Evolutionary conservation across 2,329 filamentous ascomycete species (phyloP).

Genomic region (Talaromyces sp.): DNA sequence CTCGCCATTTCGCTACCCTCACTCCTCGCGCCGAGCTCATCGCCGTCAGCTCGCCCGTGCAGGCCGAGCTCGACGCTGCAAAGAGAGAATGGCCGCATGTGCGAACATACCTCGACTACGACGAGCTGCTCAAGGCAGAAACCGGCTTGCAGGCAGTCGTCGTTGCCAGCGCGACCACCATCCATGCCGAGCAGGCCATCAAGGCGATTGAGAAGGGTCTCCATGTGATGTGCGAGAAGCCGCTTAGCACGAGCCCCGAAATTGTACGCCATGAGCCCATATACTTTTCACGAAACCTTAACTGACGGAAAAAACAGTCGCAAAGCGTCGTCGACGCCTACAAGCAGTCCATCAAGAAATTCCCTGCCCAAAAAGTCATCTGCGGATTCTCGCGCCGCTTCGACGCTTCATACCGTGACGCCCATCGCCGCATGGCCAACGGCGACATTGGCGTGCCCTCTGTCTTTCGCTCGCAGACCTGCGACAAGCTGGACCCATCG

Average conservation of each 20-base stretch:
- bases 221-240: conserved; percentile 48
- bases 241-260: conserved; percentile 47
- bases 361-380: conserved; percentile 55
- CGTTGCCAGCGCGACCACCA: conserved; percentile 45
- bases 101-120: conserved; percentile 43
- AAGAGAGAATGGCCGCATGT: conserved; percentile 41
- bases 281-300: not conserved
- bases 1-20: conserved; percentile 31
- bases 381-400: conserved; percentile 58
- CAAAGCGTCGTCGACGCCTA: conserved; percentile 52
- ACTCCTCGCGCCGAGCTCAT: conserved; percentile 36
- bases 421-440: conserved; percentile 42
- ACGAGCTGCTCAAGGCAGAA: conserved; percentile 46
- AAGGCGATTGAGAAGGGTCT: conserved; percentile 45
- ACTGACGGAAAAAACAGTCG: conserved; percentile 33
- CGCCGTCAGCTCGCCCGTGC: conserved; percentile 33
- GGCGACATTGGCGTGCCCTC: conserved; percentile 53
- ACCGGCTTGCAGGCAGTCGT: conserved; percentile 45
- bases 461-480: conserved; percentile 57
- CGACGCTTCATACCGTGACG: conserved; percentile 55
- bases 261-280: no score
- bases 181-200: conserved; percentile 47
- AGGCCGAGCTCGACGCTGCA: conserved; percentile 38
- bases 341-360: conserved; percentile 38
- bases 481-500: conserved; percentile 55